phyloP scores from a whole-genome alignment of 2,329 filamentous ascomycete genomes.

The Fusarium haematococcum region DNA sequence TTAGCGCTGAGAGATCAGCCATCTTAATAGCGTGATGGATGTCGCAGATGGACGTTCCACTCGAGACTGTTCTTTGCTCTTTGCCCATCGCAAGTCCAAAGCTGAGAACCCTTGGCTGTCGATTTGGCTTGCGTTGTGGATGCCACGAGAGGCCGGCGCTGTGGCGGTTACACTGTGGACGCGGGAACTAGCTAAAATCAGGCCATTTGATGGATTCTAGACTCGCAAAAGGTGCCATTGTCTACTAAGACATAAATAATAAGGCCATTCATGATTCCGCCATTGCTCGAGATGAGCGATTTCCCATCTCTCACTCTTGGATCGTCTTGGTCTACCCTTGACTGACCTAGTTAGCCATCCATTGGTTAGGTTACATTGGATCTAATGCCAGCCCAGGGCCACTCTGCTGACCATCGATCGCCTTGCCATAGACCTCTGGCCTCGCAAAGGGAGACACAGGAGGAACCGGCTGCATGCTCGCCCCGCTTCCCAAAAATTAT shows the following conservation, averaged over 20 bases:
- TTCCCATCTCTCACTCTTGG: background rate
- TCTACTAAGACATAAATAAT: background rate
- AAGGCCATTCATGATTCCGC: background rate
- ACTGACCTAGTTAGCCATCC: background rate
- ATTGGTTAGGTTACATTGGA: background rate
- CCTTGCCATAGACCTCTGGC: background rate
- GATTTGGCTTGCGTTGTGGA: background rate
- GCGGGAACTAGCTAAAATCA: constrained; percentile 22
- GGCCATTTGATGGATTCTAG: constrained; percentile 28
- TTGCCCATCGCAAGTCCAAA: background rate
- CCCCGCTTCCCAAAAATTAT: constrained; percentile 33
- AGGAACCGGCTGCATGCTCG: constrained; percentile 21
- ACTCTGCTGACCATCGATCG: background rate
- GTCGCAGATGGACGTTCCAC: background rate
- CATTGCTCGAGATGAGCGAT: constrained; percentile 6
- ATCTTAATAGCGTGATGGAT: background rate
- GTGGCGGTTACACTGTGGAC: constrained; percentile 24
- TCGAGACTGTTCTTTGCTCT: background rate
- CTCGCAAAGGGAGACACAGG: background rate
- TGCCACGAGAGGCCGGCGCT: background rate
- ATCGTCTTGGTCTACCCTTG: background rate
- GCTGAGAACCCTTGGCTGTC: background rate
- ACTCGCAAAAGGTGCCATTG: background rate
- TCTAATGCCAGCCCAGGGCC: background rate
- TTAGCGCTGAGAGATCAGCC: background rate